Base-by-base conservation (phyloP, 352 stramenopile species). In the Phytophthora crassamura region DNA sequence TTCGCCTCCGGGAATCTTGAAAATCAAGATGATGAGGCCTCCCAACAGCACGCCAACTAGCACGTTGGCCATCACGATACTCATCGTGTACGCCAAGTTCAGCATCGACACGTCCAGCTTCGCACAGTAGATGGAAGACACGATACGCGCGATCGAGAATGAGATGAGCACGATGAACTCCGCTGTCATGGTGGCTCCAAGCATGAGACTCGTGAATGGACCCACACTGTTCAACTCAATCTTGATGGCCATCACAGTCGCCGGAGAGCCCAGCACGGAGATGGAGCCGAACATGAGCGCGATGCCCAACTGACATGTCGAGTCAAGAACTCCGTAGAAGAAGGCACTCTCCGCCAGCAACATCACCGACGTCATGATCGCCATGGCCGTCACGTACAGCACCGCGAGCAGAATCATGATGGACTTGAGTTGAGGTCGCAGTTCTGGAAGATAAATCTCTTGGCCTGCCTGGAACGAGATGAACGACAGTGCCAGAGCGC, bases 181-280 rank as follows among this genome's bases (percentile, higher is more conserved):
- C 22, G 82, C 77, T 3, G 67, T 81, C 82, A 90, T 90, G 7
- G 80, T 89, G 22, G 80, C 72, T 14, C 82, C 82, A 3, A 90
- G 70, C 82, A 90, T 90, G 49, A 90, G 63, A 56, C 82, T 89
- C 11, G 82, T 90, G 68, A 90, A 90, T 5, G 77, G 80, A 10
- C 82, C 82, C 40, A 88, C 82, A 35, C 79, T 86, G 50, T 90
- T 87, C 51, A 90, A 69, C 55, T 90, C 81, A 50, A 88, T 90
- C 68, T 90, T 88, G 69, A 90, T 90, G 40, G 81, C 81, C 79
- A 90, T 88, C 46, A 87, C 77, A 18, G 81, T 90, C n/a, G 78
- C 81, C 1, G 81, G 81, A n/a, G 81, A 90, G 5, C 72, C 79
- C 14, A 88, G 59, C 12, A 90, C 81, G 12, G 77, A 83, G 40